These are phyloP conservation scores for Andrographis paniculata DNA, from an alignment of 305 asterid genomes.

Conservation along the genomic window DNA sequence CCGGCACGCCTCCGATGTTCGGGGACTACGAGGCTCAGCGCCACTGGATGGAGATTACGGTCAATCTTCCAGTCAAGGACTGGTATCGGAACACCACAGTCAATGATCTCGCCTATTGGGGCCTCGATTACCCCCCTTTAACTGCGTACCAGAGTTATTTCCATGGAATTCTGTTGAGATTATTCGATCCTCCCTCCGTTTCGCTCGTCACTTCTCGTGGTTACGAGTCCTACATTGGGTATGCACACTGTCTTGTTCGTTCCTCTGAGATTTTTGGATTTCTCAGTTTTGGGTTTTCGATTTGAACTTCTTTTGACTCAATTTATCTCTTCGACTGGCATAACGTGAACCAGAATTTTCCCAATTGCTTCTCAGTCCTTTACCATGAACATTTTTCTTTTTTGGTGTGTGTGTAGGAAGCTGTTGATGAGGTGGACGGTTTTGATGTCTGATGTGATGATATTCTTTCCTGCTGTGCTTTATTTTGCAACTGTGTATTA, in stretches of 20 bases:
- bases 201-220: slow-evolving; percentile 57
- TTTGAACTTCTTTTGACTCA: neutral
- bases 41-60: slow-evolving; percentile 97
- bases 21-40: slow-evolving; percentile 99
- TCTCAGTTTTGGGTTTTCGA: neutral
- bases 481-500: slow-evolving; percentile 46
- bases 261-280: slow-evolving; percentile 2
- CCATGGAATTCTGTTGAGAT: slow-evolving; percentile 51
- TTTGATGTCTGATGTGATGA: slow-evolving; percentile 73
- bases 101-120: slow-evolving; percentile 86
- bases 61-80: slow-evolving; percentile 62
- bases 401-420: slow-evolving; percentile 72
- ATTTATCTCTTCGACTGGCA: slow-evolving; percentile 3
- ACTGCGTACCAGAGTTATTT: slow-evolving; percentile 88
- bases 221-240: slow-evolving; percentile 87
- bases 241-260: slow-evolving; percentile 18
- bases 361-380: slow-evolving; percentile 19
- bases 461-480: slow-evolving; percentile 91
- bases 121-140: slow-evolving; percentile 91
- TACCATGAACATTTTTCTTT: no score
- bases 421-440: slow-evolving; percentile 99
- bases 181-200: slow-evolving; percentile 70
- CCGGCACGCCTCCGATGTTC: slow-evolving; percentile 66
- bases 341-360: slow-evolving; percentile 6
- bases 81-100: slow-evolving; percentile 74